Evolutionary conservation across 495 filamentous ascomycete species (phyloP), one percentile per base, ranked within the genome.

Genomic region (Aspergillus nanangensis): DNA sequence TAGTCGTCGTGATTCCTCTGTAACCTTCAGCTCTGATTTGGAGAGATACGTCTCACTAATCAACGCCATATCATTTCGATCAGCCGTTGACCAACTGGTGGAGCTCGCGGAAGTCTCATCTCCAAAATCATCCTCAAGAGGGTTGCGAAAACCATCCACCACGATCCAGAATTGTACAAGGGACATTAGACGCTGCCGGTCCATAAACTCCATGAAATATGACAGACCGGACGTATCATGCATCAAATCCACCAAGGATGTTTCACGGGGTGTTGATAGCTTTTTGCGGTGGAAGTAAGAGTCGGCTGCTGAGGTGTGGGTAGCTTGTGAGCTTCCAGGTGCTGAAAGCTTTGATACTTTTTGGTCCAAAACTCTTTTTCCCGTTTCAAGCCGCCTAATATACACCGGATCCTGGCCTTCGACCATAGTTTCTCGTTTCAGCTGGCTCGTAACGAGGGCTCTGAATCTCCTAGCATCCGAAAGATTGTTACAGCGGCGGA

Each of bases 181-280:
- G 11, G 84, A 77, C 82, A 96, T 90, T 5, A 94, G 75, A 22
- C 79, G 72, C 58, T 88, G 84, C 21, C 92, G 86, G 62, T 99
- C 94, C 94, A 97, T 96, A 61, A 90, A 96, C 57, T 99, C 94
- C 94, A 97, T 99, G 61, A 97, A 96, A 60, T 95, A 99, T 9
- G 91, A 96, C 13, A 97, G 72, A 5, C 90, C 91, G 1, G 92
- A 83, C 8, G 92, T 81, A 62, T 93, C 87, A 50, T 90, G 85
- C 45, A 99, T 76, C 17, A 97, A 68, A 20, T 97, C 88, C 23
- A 79, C 78, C 4, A 97, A 72, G 0, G 88, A 82, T 8, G 83
- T 80, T 52, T 84, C 84, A 46, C 87, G 82, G 18, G 85, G 58
- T 32, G 74, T 73, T 13, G 88, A 82, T 4, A 62, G 43, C 22